Percentiles rank a stretch among this genome's conserved stretches.
Conservation (phyloP, 2,329 filamentous ascomycete genomes). For the Ophiobolus disseminans region DNA sequence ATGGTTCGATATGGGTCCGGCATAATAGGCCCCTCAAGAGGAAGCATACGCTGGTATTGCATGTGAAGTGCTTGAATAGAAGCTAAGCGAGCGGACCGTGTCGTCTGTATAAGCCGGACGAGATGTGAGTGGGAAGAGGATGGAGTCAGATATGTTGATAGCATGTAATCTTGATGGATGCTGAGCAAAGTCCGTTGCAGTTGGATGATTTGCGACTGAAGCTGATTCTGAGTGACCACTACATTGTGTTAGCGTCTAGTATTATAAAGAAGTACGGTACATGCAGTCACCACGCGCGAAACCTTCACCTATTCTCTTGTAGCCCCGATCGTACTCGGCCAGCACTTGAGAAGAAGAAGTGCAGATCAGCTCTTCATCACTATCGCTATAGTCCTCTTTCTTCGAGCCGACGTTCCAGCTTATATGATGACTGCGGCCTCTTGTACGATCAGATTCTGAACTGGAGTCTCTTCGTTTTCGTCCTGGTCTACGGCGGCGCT, state of each 20-base stretch:
- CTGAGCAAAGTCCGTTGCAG: conserved; percentile 38
- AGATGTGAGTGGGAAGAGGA: conserved; percentile 38
- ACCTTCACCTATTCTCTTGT: conserved; percentile 35
- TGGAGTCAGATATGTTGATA: conserved; percentile 29
- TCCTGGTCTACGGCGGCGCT: conserved; percentile 1
- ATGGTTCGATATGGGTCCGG: conserved; percentile 16
- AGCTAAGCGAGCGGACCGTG: conserved; percentile 32
- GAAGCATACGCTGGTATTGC: conserved; percentile 39
- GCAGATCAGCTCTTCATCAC: conserved; percentile 38
- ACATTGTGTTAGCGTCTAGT: conserved; percentile 8
- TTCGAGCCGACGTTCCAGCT: conserved; percentile 20
- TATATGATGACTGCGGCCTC: conserved; percentile 11
- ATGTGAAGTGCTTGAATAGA: conserved; percentile 37
- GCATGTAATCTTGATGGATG: conserved; percentile 37
- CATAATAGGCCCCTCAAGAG: conserved; percentile 3
- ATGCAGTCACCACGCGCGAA: conserved; percentile 43
- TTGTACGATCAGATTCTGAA: conserved; percentile 17
- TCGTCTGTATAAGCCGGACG: conserved; percentile 34
- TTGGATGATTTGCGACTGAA: conserved; percentile 43
- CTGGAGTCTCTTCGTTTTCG: conserved; percentile 25
- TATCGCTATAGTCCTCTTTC: conserved; percentile 28
- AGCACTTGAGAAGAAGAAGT: conserved; percentile 32
- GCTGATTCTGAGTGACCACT: conserved; percentile 39
- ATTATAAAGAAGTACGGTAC: not conserved
- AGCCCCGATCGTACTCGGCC: conserved; percentile 40